phyloP scores from a whole-genome alignment of 805 yeast genomes.

The Teunomyces lycoperdinae region DNA sequence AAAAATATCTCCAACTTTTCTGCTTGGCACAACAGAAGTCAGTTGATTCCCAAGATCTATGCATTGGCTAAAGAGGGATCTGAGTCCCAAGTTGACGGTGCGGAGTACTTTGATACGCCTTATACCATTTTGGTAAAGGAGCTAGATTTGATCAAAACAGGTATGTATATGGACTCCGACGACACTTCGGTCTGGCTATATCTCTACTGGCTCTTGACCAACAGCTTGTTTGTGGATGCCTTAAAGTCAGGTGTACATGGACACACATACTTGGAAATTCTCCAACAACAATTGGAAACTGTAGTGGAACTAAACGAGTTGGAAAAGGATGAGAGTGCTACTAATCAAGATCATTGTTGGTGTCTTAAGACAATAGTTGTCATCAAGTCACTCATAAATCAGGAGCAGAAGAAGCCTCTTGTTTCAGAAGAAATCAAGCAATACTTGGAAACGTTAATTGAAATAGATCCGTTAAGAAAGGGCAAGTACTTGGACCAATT shows the following conservation, averaged over 20 bases:
- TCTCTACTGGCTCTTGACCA: conserved; percentile 70
- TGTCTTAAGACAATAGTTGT: conserved; percentile 64
- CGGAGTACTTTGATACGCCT: conserved; percentile 26
- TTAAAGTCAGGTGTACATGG: conserved; percentile 13
- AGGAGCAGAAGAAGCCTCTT: conserved; percentile 5
- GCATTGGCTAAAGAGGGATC: conserved; percentile 8
- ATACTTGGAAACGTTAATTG: conserved; percentile 42
- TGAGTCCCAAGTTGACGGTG: conserved; percentile 3
- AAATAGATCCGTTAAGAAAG: conserved; percentile 62
- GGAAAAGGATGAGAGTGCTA: conserved; percentile 60
- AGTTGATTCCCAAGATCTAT: conserved; percentile 57
- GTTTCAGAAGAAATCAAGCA: conserved; percentile 23
- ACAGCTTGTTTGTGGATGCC: conserved; percentile 34
- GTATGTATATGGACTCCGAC: conserved; percentile 88
- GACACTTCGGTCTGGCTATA: conserved; percentile 95
- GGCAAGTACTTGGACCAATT: conserved; percentile 53
- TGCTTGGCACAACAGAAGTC: conserved; percentile 91
- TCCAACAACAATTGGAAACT: conserved; percentile 44
- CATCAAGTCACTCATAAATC: conserved; percentile 32
- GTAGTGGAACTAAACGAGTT: conserved; percentile 65
- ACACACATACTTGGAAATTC: conserved; percentile 35
- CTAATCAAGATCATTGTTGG: conserved; percentile 64
- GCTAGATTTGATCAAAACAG: conserved; percentile 68
- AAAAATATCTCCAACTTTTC: conserved; percentile 87
- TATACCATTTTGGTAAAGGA: conserved; percentile 50